Evolutionary conservation across 345 rosid species (phyloP), one percentile per base, ranked within the genome.

Genomic region (Corchorus capsularis): DNA sequence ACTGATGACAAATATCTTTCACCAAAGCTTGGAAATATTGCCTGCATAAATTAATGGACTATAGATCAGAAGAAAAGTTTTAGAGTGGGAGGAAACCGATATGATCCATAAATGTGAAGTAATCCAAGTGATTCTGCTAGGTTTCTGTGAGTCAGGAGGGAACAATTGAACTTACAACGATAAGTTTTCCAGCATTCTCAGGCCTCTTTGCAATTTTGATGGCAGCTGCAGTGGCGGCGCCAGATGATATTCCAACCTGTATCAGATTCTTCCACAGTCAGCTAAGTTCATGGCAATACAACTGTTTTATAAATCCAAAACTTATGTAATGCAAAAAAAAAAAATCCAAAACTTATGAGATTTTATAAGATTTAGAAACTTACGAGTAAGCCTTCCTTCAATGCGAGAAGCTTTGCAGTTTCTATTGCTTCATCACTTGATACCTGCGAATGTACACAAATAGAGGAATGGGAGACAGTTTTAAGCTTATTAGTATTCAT

Each of bases 201-300:
- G 92, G 94, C 78, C 86, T 85, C 89, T 90, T 93, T 19, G 98
- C 98, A 70, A 89, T 83, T 77, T 84, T 86, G 39, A 95, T 87
- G 70, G 96, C 98, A 20, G 98, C 97, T 0, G 91, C 89, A 0
- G 98, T 85, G 5, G 93, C 98, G 3, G 93, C 98, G 50, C 99
- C 99, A 0, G 99, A 95, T 73, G 98, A 95, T 79, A 95, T 91
- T 49, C 99, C 99, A 27, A 90, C 98, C 98, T 95, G 81, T 65
- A 77, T 13, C 16, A 56, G 50, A 19, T 41, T 70, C 47, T 57
- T 41, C 45, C 0, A 1, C 19, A 5, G 67, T 47, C 20, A 74
- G 72, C 19, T 17, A 20, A 47, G 74, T 41, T 63, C 46, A 45
- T 39, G 49, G 27, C 27, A 27, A 27, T 27, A n/a, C n/a, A n/a